Percentiles rank a stretch among this genome's conserved stretches.
These are phyloP conservation scores for Litchi chinensis DNA, from an alignment of 345 rosid genomes.

Conservation along the genomic window DNA sequence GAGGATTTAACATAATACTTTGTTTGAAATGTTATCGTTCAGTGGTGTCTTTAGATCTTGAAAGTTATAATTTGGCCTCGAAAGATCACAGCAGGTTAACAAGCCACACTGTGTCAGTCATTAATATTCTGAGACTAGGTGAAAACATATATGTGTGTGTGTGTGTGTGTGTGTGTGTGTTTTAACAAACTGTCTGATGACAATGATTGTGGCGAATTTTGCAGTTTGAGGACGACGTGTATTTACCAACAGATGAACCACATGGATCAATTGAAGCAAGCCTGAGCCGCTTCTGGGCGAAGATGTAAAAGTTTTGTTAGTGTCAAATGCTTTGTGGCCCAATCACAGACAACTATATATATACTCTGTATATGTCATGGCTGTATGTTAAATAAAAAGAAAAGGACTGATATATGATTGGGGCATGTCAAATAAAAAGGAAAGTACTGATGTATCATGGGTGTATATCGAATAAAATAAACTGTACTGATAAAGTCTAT, in stretches of 20 bases:
- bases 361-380: neutral
- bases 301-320: constrained; percentile 45
- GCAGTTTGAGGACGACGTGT: constrained; percentile 89
- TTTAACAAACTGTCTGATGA: neutral
- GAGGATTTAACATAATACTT: neutral
- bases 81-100: neutral
- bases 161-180: too few relatives aligned
- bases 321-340: neutral
- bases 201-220: constrained; percentile 18
- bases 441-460: too few relatives aligned
- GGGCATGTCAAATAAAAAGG: too few relatives aligned
- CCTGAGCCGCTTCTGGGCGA: constrained; percentile 69
- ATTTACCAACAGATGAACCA: constrained; percentile 85
- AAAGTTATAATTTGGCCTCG: too few relatives aligned
- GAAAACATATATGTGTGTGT: neutral
- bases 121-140: too few relatives aligned
- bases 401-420: too few relatives aligned
- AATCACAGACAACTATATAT: neutral
- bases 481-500: too few relatives aligned
- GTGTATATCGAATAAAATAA: too few relatives aligned
- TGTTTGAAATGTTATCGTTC: neutral
- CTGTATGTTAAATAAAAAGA: neutral
- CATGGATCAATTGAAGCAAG: constrained; percentile 93
- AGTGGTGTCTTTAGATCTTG: neutral
- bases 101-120: neutral